phyloP scores from a whole-genome alignment of 352 stramenopile species.

The Globisporangium spiculum region DNA sequence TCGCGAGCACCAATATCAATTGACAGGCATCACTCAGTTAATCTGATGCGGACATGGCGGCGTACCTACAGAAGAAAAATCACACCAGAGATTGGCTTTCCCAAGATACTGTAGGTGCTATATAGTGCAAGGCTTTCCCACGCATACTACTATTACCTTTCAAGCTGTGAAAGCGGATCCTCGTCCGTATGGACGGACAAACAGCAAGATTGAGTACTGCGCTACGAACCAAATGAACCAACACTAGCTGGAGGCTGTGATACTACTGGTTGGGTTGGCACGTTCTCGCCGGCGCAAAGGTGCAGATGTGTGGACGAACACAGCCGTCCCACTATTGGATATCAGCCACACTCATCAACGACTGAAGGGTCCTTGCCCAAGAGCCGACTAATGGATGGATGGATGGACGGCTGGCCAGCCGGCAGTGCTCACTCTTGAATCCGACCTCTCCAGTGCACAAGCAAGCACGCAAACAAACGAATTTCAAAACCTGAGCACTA shows the following conservation, averaged over 20 bases:
- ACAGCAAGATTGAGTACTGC: background rate
- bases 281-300: background rate
- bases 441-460: background rate
- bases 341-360: background rate
- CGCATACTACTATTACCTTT: background rate
- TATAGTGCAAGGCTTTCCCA: background rate
- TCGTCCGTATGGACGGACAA: background rate
- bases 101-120: background rate
- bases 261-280: background rate
- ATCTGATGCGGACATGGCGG: background rate
- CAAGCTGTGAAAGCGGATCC: background rate
- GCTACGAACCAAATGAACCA: background rate
- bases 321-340: background rate
- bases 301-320: background rate
- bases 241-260: background rate
- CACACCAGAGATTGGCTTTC: background rate
- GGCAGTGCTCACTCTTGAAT: background rate
- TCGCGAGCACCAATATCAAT: background rate
- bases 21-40: background rate
- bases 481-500: background rate
- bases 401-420: background rate
- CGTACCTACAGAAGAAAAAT: background rate
- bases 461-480: background rate
- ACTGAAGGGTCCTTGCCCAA: background rate
- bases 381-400: background rate